Evolutionary conservation across 495 filamentous ascomycete species (phyloP).

Genomic region (Friedmanniomyces simplex): DNA sequence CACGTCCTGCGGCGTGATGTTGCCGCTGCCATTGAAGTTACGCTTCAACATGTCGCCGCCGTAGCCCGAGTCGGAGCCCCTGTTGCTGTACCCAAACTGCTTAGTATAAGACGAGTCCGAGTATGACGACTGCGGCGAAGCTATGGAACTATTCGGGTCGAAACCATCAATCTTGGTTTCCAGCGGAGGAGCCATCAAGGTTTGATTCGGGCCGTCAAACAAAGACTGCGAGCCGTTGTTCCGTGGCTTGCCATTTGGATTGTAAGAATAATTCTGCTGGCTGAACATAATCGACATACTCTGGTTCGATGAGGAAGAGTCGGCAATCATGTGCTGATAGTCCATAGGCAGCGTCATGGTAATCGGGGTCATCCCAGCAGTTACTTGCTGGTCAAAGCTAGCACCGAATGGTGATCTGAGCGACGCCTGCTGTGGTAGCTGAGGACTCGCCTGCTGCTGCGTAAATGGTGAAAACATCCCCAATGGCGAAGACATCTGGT

Average conservation of each 20-base stretch:
- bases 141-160: not conserved
- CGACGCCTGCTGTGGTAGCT: not conserved
- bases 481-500: slow-evolving; percentile 5
- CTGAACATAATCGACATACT: not conserved
- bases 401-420: slow-evolving; percentile 6
- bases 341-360: slow-evolving; percentile 40
- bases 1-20: not conserved
- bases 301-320: slow-evolving; percentile 25
- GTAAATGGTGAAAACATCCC: not conserved
- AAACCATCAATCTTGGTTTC: no score
- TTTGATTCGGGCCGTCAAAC: no score
- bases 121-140: not conserved
- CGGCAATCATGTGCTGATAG: slow-evolving; percentile 37
- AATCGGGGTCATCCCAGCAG: slow-evolving; percentile 25
- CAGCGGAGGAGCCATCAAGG: no score
- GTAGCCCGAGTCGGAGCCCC: not conserved
- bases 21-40: not conserved
- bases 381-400: slow-evolving; percentile 1
- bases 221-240: no score
- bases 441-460: not conserved
- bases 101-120: not conserved
- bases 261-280: slow-evolving; percentile 30
- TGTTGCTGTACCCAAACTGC: not conserved
- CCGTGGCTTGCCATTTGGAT: slow-evolving; percentile 25
- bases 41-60: not conserved